Evolutionary conservation across 768 basidiomycete genomes (phyloP), one percentile per base, ranked within the genome.

Genomic region (Pleurotus giganteus): DNA sequence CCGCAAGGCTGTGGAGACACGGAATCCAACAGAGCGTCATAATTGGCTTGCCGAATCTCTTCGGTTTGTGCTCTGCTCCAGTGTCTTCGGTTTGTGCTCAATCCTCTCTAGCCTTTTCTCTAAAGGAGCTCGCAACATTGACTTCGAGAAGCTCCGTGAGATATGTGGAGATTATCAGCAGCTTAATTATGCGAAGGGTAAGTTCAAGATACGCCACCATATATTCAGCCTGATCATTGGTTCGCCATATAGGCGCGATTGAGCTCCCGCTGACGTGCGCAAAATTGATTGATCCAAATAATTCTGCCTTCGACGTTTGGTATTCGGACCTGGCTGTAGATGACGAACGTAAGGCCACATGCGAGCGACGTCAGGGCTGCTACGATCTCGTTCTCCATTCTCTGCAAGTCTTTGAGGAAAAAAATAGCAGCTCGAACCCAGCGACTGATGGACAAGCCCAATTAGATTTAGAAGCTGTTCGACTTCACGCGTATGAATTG

Each of bases 111-210:
- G 95, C 44, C 69, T 98, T 37, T 98, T 97, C 71, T 83, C 81
- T 52, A 94, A 94, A 68, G 94, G 92, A 17, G 88, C 93, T 4
- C 83, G 86, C 26, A 90, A 89, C 56, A 72, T 98, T 41, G 88
- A 90, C 45, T 83, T 91, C 32, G 85, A 92, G 49, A 89, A 91
- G 65, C 78, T 98, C 24, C 79, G 87, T 27, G 94, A 97, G 64
- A 82, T 97, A 26, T 83, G 88, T 57, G 84, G 84, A n/a, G 92
- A 98, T 64, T 98, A 94, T 68, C 90, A 89, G 57, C 83, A 88
- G 57, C 72, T 97, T 53, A 78, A 82, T 55, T 98, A 88, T 63
- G 86, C 92, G 8, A 84, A 85, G 77, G 95, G 92, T 89, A 47
- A 36, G 34, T 23, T 19, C 19, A 43, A 43, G 31, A 59, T 47